Conservation (phyloP, 2,329 filamentous ascomycete genomes). For the Calonectria leucothoes region DNA sequence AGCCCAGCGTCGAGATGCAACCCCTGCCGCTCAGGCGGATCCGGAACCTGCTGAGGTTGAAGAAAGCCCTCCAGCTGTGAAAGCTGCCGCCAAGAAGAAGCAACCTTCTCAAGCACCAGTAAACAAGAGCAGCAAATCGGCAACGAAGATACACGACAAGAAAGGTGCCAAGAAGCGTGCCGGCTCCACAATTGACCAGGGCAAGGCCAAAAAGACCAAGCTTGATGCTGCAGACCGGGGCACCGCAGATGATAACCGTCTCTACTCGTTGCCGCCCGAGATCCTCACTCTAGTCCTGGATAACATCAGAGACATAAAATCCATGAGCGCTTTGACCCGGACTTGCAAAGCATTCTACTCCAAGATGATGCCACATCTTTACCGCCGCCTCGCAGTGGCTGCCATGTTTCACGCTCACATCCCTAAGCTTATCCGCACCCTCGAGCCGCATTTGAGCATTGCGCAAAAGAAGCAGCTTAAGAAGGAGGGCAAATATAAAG, state of each 20-base stretch:
- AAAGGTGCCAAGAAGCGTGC: neutral
- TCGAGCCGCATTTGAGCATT: constrained; percentile 30
- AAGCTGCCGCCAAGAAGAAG: neutral
- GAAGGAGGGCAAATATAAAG: constrained; percentile 28
- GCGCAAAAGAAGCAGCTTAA: constrained; percentile 32
- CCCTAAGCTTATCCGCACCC: constrained; percentile 28
- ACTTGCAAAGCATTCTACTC: constrained; percentile 33
- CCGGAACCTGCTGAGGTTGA: neutral
- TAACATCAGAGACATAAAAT: constrained; percentile 10
- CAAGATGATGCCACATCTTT: constrained; percentile 25
- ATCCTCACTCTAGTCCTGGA: constrained; percentile 28
- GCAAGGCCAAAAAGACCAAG: neutral
- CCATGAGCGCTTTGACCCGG: constrained; percentile 19
- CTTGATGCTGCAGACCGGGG: neutral
- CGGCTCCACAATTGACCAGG: neutral
- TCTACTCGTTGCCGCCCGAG: constrained; percentile 23
- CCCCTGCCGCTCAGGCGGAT: neutral
- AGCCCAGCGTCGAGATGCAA: neutral
- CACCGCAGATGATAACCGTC: neutral
- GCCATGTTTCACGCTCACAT: constrained; percentile 28
- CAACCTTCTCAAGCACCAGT: neutral
- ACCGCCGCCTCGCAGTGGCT: constrained; percentile 20
- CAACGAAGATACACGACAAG: neutral
- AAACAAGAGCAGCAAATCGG: neutral
- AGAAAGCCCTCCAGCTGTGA: neutral